Evolutionary conservation across 2,329 filamentous ascomycete species (phyloP).

Genomic region (Colletotrichum liriopes): DNA sequence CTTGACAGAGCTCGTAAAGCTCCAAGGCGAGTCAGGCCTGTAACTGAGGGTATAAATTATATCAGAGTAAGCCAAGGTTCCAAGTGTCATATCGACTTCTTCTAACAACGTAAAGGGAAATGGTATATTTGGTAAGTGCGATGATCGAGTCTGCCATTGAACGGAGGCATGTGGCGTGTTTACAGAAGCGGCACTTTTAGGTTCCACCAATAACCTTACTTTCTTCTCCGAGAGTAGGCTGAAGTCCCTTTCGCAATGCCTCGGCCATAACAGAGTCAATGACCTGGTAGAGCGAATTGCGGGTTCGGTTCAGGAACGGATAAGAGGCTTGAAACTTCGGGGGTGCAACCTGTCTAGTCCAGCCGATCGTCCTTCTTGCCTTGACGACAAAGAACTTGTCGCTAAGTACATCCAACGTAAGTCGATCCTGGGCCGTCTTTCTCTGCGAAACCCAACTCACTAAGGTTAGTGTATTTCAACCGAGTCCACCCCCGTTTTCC

Average conservation of each 20-base stretch:
- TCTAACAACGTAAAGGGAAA: constrained; percentile 46
- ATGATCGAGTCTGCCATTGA: constrained; percentile 29
- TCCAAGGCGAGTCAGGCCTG: constrained; percentile 18
- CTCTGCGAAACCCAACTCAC: not conserved
- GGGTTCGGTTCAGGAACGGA: constrained; percentile 42
- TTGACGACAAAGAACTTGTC: constrained; percentile 26
- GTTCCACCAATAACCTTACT: constrained; percentile 46
- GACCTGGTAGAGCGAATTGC: constrained; percentile 49
- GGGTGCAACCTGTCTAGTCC: not conserved
- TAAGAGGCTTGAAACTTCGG: constrained; percentile 19
- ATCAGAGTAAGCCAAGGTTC: constrained; percentile 45
- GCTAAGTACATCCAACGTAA: constrained; percentile 36
- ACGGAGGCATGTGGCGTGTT: not conserved
- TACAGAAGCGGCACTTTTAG: not conserved
- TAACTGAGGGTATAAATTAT: constrained; percentile 40
- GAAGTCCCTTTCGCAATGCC: constrained; percentile 48
- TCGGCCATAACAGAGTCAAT: constrained; percentile 50
- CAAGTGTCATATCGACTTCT: not conserved
- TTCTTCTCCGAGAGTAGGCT: constrained; percentile 52
- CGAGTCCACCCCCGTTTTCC: constrained; percentile 56
- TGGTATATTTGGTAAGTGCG: constrained; percentile 47
- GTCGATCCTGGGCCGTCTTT: not conserved
- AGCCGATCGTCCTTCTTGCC: constrained; percentile 8
- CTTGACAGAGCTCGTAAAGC: constrained; percentile 43
- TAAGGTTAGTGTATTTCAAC: constrained; percentile 53